phyloP scores from a whole-genome alignment of 345 rosid genomes.

The Hibiscus tridactylites region DNA sequence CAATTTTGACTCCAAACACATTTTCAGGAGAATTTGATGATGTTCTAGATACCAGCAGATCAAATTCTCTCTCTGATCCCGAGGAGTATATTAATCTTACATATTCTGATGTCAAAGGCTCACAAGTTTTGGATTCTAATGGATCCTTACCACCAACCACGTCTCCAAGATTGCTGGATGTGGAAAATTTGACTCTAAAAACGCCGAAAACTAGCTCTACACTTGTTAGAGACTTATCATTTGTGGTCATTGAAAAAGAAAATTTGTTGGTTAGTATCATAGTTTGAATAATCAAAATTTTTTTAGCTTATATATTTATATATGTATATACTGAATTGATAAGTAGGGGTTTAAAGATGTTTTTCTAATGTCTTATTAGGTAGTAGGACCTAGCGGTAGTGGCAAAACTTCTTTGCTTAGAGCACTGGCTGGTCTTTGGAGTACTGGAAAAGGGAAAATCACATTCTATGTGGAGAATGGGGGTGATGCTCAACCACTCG shows the following conservation, averaged over 20 bases:
- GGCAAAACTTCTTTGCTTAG: constrained; percentile 94
- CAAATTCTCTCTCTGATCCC: constrained; percentile 30
- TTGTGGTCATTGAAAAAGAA: constrained; percentile 48
- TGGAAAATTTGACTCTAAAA: constrained; percentile 61
- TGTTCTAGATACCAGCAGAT: constrained; percentile 48
- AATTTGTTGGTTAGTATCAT: constrained; percentile 64
- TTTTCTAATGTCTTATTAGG: constrained; percentile 39
- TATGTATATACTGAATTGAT: background rate
- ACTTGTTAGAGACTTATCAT: constrained; percentile 58
- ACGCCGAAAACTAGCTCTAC: constrained; percentile 71
- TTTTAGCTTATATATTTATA: constrained; percentile 3
- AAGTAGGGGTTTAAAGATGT: background rate
- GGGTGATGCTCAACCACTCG: constrained; percentile 20
- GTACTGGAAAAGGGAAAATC: constrained; percentile 71
- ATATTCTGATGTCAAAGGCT: constrained; percentile 26
- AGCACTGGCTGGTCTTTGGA: constrained; percentile 95
- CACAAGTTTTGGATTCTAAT: constrained; percentile 36
- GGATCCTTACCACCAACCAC: constrained; percentile 33
- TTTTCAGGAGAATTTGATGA: constrained; percentile 90
- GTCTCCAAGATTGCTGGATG: constrained; percentile 39
- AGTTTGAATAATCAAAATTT: constrained; percentile 11
- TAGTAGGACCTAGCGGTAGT: constrained; percentile 88
- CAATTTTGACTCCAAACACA: constrained; percentile 17
- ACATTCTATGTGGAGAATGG: constrained; percentile 50
- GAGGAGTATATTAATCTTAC: constrained; percentile 48